Percentiles rank a stretch among this genome's conserved stretches.
Evolutionary conservation across 306 rosid genomes (phyloP).

Genomic region (Cyclanthera cordifolia): DNA sequence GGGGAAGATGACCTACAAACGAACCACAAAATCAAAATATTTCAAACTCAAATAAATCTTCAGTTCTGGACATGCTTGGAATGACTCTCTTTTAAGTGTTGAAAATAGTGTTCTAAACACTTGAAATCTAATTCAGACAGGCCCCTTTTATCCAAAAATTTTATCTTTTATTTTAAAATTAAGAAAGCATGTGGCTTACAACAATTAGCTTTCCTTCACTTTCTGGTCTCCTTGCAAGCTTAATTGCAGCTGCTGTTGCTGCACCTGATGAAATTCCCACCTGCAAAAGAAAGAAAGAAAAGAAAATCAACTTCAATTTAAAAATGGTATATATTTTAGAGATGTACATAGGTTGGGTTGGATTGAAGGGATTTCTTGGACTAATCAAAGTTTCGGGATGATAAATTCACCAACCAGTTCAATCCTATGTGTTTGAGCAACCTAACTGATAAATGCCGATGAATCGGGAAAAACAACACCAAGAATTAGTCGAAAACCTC

Average conservation of each 20-base stretch:
- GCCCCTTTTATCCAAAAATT: background rate
- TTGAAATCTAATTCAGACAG: no score
- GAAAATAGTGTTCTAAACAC: no score
- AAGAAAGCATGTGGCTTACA: conserved; percentile 30
- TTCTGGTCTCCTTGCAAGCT: conserved; percentile 58
- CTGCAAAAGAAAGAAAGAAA: conserved; percentile 24
- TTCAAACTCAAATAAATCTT: background rate
- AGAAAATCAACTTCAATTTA: background rate
- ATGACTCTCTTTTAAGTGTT: no score
- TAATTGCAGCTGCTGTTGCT: conserved; percentile 58
- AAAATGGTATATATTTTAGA: no score
- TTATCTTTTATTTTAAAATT: background rate
- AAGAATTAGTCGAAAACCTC: no score
- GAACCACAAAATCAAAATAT: background rate
- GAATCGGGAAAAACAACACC: no score
- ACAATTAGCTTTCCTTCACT: conserved; percentile 66
- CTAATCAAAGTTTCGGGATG: no score
- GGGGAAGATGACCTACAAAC: conserved; percentile 47
- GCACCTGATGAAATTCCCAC: conserved; percentile 85
- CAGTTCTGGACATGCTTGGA: background rate
- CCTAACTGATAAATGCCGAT: no score
- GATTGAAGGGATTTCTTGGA: no score
- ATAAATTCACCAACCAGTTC: no score
- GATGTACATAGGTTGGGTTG: no score
- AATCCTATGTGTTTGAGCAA: no score